Evolutionary conservation across 2,329 filamentous ascomycete species (phyloP).

Genomic region (Periglandula ipomoeae): DNA sequence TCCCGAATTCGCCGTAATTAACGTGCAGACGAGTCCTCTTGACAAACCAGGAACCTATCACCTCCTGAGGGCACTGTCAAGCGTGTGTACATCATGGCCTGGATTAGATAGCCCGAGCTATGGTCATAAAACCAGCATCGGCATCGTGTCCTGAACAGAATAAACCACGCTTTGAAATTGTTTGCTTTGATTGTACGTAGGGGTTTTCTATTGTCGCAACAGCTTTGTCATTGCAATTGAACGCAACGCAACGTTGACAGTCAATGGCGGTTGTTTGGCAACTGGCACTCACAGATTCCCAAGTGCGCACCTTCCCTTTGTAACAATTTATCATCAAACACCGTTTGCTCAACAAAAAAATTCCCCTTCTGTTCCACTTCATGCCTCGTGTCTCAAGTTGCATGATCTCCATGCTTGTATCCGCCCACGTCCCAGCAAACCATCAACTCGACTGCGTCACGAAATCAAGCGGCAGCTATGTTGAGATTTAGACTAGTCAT

Average conservation of each 20-base stretch:
- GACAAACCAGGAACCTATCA: too few relatives aligned
- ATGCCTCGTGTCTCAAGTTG: not conserved
- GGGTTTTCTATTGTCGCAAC: not conserved
- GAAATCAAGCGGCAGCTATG: conserved; percentile 2
- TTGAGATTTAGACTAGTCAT: not conserved
- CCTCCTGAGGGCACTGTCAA: too few relatives aligned
- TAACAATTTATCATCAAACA: not conserved
- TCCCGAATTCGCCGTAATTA: too few relatives aligned
- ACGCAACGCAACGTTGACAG: not conserved
- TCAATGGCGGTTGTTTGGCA: not conserved
- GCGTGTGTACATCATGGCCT: too few relatives aligned
- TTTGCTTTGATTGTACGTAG: too few relatives aligned
- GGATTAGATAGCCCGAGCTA: too few relatives aligned
- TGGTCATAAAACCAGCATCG: too few relatives aligned
- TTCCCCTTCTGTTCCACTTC: not conserved
- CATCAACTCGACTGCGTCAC: not conserved
- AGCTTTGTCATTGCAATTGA: not conserved
- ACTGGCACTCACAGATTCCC: not conserved
- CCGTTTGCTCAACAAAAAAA: not conserved
- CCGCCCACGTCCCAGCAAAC: not conserved
- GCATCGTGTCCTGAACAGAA: too few relatives aligned
- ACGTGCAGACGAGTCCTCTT: too few relatives aligned
- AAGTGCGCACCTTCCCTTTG: conserved; percentile 3
- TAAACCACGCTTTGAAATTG: too few relatives aligned
- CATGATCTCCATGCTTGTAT: not conserved